phyloP scores from a whole-genome alignment of 306 rosid species.

The Nissolia schottii region DNA sequence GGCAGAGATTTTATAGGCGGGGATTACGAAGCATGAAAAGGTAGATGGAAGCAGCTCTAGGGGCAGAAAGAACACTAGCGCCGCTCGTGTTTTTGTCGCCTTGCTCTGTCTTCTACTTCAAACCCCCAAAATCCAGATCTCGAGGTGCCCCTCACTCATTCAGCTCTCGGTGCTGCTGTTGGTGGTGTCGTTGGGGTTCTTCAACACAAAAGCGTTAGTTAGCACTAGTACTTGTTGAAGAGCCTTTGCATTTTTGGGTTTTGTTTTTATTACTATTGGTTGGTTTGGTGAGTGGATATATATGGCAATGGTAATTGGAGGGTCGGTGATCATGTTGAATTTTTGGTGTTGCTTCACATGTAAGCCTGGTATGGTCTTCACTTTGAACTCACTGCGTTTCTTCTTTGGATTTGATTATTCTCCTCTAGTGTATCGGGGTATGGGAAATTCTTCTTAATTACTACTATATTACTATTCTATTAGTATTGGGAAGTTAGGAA shows the following conservation, averaged over 20 bases:
- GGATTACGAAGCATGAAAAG: conserved; percentile 21
- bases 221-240: conserved; percentile 18
- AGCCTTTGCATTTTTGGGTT: neutral
- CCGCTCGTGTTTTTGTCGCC: conserved; percentile 53
- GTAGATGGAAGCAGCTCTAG: neutral
- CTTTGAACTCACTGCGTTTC: conserved; percentile 38
- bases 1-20: conserved; percentile 26
- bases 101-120: conserved; percentile 23
- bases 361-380: conserved; percentile 39
- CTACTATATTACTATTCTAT: neutral
- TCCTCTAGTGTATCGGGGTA: conserved; percentile 15
- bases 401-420: conserved; percentile 40
- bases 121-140: conserved; percentile 47
- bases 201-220: neutral
- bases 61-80: conserved; percentile 21
- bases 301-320: conserved; percentile 31
- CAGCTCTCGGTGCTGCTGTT: neutral
- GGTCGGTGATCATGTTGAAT: conserved; percentile 58
- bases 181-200: neutral
- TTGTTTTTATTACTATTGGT: conserved; percentile 9
- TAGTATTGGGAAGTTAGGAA: conserved; percentile 33
- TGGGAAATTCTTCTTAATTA: conserved; percentile 22
- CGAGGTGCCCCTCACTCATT: too few species aligned
- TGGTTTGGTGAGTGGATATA: conserved; percentile 28
- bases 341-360: conserved; percentile 37